A percentile compares a stretch with the other conserved stretches of the same genome.
These are phyloP conservation scores for Camellia granthamiana DNA, from an alignment of 148 eudicot genomes.

Conservation along the genomic window DNA sequence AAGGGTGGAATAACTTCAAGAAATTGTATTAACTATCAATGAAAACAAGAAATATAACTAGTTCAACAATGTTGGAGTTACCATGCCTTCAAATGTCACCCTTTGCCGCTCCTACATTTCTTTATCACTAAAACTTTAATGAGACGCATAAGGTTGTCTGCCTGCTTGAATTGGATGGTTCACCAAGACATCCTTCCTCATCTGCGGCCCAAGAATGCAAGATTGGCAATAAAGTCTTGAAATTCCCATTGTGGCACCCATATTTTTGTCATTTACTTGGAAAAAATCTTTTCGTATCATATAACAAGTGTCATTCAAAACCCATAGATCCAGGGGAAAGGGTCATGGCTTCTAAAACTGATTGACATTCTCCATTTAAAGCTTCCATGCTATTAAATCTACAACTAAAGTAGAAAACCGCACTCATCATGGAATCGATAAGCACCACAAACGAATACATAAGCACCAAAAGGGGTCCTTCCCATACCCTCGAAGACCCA, in stretches of 20 bases:
- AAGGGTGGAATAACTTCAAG: neutral
- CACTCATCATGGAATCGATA: conserved; percentile 84
- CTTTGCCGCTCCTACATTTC: conserved; percentile 10
- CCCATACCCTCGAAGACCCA: conserved; percentile 81
- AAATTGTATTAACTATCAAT: neutral
- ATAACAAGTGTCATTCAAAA: conserved; percentile 10
- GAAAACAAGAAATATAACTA: neutral
- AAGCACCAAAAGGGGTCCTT: conserved; percentile 86
- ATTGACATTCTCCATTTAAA: conserved; percentile 49
- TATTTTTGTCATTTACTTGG: neutral
- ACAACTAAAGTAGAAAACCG: conserved; percentile 92
- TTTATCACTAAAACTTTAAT: conserved; percentile 6
- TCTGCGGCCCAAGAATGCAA: neutral
- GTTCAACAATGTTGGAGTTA: conserved; percentile 9
- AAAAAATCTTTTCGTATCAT: neutral
- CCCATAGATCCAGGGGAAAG: conserved; percentile 30
- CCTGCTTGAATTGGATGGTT: neutral
- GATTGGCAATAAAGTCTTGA: neutral
- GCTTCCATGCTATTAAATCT: conserved; percentile 66
- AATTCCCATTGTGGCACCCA: neutral
- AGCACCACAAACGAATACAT: conserved; percentile 87
- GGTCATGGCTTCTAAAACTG: conserved; percentile 63
- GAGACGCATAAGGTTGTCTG: neutral
- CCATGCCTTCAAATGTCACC: conserved; percentile 2
- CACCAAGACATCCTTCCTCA: neutral